These are phyloP conservation scores for Serendipita vermifera DNA, from an alignment of 768 basidiomycete genomes.

Conservation along the genomic window DNA sequence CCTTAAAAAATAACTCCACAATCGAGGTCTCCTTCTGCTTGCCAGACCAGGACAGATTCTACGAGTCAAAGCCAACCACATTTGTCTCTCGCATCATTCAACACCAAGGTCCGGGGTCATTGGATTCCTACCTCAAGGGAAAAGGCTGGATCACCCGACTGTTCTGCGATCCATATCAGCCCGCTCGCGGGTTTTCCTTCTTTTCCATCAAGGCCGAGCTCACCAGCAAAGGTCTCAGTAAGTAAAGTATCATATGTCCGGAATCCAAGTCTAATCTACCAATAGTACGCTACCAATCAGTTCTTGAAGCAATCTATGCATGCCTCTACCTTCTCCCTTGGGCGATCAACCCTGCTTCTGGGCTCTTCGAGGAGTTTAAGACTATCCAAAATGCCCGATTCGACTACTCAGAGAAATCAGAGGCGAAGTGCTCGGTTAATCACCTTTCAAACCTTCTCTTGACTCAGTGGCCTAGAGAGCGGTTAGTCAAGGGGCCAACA, in stretches of 20 bases:
- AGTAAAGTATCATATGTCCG: conserved; percentile 23
- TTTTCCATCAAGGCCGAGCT: conserved; percentile 74
- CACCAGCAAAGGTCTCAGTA: conserved; percentile 78
- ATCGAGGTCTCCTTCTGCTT: conserved; percentile 74
- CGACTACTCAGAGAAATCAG: conserved; percentile 73
- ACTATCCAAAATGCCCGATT: conserved; percentile 62
- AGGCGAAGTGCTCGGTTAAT: conserved; percentile 67
- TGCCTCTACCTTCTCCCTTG: conserved; percentile 65
- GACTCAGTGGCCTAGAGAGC: conserved; percentile 70
- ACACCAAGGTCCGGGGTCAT: conserved; percentile 85
- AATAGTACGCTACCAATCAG: conserved; percentile 63
- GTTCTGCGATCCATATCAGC: conserved; percentile 50
- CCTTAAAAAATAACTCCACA: conserved; percentile 75
- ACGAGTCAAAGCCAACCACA: conserved; percentile 66
- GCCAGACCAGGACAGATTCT: conserved; percentile 52
- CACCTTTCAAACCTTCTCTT: conserved; percentile 61
- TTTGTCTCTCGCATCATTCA: conserved; percentile 75
- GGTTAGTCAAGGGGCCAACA: conserved; percentile 55
- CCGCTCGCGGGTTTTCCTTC: conserved; percentile 76
- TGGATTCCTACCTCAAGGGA: conserved; percentile 79
- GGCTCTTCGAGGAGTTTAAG: conserved; percentile 64
- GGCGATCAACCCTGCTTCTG: conserved; percentile 43
- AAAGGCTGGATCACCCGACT: conserved; percentile 78
- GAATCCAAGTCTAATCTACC: neutral
- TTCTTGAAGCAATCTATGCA: conserved; percentile 62